Base-by-base conservation (phyloP, 73 alveolate genomes). In the Tetrahymena thermophila region DNA sequence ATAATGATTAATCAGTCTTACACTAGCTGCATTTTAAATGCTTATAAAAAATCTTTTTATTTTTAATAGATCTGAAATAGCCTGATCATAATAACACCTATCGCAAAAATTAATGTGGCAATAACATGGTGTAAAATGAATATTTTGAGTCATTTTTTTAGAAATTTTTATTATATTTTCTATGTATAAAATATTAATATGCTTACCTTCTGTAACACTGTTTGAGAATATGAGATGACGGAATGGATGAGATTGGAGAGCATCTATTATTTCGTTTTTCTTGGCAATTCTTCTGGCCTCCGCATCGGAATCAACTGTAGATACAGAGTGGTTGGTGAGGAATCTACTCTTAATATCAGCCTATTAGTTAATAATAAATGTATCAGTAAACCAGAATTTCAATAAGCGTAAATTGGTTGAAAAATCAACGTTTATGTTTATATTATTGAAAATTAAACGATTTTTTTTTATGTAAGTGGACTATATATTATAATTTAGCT, bases 151-250 rank as follows among this genome's bases (percentile, higher is more conserved):
- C 28, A 16, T 10, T 16, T 14, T 16, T 19, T 16, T 19, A 5
- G 83, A 50, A 50, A 50, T 11, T 50, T 14, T 50, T 19, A 19
- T 50, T 50, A 21, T 50, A 15, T 50, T 50, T 50, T 50, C 1
- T 16, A 43, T 43, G 1, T 43, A 43, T 50, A 50, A 10, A 50
- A 19, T 7, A 14, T 10, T 50, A 28, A 6, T 19, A 11, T 50
- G 83, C 44, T 40, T 71, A 71, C 89, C 93, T 85, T 95, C 97
- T 13, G 56, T 40, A 34, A 89, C 84, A 31, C 43, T 43, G 34
- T 93, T 93, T 43, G 95, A 89, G 42, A 95, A 95, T 3, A 95
- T 95, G n/a, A 95, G 94, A 55, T 95, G 95, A 35, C 97, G 58
- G 94, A 95, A 95, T 14, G 97, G 97, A 21, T 95, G 97, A 85